Percentiles rank a stretch among this genome's conserved stretches.
Conservation (phyloP, 2,329 filamentous ascomycete species). For the Epichloe hybrida region DNA sequence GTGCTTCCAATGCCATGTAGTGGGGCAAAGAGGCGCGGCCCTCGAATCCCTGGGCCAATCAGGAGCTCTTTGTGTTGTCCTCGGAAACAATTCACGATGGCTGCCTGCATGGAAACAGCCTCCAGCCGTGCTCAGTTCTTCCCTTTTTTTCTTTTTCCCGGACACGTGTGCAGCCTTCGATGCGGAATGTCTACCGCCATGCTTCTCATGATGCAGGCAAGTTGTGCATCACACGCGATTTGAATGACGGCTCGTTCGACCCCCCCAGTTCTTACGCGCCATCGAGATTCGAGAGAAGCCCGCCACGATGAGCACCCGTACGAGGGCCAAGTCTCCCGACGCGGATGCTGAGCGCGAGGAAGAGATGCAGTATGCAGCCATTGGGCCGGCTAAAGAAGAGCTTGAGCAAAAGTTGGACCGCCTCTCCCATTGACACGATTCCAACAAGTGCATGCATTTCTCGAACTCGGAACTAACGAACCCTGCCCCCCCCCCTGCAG, state of each 20-base stretch:
- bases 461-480: background rate
- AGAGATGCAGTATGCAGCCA: constrained; percentile 33
- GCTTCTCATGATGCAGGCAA: background rate
- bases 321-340: constrained; percentile 16
- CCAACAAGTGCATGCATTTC: background rate
- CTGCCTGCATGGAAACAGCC: no score
- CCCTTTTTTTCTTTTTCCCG: no score
- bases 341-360: constrained; percentile 36
- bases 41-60: no score
- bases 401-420: constrained; percentile 28
- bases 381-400: constrained; percentile 26
- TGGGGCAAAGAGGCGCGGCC: no score
- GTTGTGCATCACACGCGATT: background rate
- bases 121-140: no score
- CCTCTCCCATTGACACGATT: background rate
- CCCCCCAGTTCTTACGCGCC: background rate
- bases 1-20: no score
- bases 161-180: no score
- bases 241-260: background rate
- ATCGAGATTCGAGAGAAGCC: background rate
- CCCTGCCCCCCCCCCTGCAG: constrained; percentile 24
- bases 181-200: background rate
- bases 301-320: background rate
- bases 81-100: no score
- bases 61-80: no score